These are phyloP conservation scores for Stephanodiscus minutulus DNA, from an alignment of 108 stramenopile species.

Conservation along the genomic window DNA sequence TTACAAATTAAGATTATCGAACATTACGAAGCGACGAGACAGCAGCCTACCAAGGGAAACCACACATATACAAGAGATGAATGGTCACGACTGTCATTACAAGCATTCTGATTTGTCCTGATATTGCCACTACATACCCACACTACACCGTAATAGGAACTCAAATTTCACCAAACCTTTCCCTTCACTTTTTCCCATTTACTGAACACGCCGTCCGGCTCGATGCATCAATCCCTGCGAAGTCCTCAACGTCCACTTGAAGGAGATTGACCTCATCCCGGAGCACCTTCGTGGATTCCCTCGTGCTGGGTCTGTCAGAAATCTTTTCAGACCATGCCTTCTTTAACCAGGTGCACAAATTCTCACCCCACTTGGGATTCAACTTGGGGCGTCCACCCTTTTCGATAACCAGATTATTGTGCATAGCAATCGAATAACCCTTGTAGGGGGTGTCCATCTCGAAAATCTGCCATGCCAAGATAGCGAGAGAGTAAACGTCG, in stretches of 20 bases:
- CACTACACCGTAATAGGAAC: no score
- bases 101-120: no score
- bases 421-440: constrained; percentile 61
- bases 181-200: background rate
- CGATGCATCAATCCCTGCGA: constrained; percentile 38
- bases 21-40: background rate
- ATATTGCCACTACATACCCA: no score
- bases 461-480: constrained; percentile 85
- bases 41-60: no score
- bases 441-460: constrained; percentile 68
- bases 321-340: constrained; percentile 52
- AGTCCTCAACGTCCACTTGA: constrained; percentile 53
- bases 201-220: constrained; percentile 36
- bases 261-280: constrained; percentile 65
- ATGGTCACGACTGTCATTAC: no score
- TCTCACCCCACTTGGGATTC: constrained; percentile 62
- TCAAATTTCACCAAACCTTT: no score
- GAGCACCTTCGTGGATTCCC: constrained; percentile 58
- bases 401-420: constrained; percentile 57
- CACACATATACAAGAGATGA: no score
- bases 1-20: background rate
- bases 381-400: constrained; percentile 62
- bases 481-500: constrained; percentile 86
- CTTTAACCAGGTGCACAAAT: constrained; percentile 20
- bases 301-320: constrained; percentile 63